Evolutionary conservation across 257 asterid genomes (phyloP), one percentile per base, ranked within the genome.

Genomic region (Przewalskia tangutica): DNA sequence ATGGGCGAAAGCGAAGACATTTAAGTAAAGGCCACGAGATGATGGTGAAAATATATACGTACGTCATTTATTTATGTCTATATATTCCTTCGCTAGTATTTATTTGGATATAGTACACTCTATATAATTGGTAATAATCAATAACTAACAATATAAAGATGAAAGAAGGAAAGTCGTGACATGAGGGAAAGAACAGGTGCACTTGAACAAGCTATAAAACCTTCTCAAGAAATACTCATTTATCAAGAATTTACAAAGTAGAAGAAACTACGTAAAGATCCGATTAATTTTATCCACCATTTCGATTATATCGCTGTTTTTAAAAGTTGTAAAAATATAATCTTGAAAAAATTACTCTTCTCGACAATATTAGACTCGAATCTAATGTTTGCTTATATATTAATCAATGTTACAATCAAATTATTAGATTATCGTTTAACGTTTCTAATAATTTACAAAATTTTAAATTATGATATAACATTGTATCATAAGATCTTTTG

Each of bases 1-100:
- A 46, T 48, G 42, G 79, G 79, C 7, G 0, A 20, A 73, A 73
- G 55, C 5, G 2, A 44, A 73, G 79, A 73, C 60, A 73, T 48
- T 73, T 73, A 73, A 48, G 79, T 51, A 12, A 73, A 12, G 60
- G 79, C 48, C 60, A 73, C 79, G 79, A 23, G 79, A 73, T 48
- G 55, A 73, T 48, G 44, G 42, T 73, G 79, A 73, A 73, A 46
- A 23, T 48, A 73, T 73, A 16, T 66, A 66, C 70, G 68, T 40
- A 20, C 16, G 44, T 44, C 79, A 71, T 73, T 71, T 73, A 73
- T 73, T 73, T 59, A 73, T 73, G 7, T 20, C 42, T 20, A 71
- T 73, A 48, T 23, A 48, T 48, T 23, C 60, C 40, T 73, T 23
- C 10, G 20, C 12, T 16, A 65, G 12, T 64, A 7, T 64, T 64